Conservation (phyloP, 2,329 filamentous ascomycete genomes). For the Lecanicillium sp. region DNA sequence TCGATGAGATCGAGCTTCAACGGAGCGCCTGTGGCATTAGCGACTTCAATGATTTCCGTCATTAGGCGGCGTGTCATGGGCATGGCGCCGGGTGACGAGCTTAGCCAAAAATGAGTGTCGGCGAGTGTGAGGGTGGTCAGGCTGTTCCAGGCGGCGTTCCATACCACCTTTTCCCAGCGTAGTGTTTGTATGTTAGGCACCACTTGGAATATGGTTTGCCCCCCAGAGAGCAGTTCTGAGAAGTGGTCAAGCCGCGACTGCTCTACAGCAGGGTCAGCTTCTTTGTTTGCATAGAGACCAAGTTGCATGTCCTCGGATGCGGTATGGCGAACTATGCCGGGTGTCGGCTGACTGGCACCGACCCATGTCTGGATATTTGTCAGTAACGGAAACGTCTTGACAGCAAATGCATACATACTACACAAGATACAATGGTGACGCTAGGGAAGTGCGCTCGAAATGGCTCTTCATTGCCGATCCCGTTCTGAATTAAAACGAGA, state of each 20-base stretch:
- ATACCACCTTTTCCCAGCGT: conserved; percentile 53
- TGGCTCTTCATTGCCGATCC: conserved; percentile 51
- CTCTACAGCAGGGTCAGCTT: conserved; percentile 21
- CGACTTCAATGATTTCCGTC: conserved; percentile 47
- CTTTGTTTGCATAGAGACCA: conserved; percentile 38
- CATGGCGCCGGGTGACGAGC: conserved; percentile 34
- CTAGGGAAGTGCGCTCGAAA: conserved; percentile 39
- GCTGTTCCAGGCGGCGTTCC: conserved; percentile 56
- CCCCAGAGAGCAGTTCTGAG: conserved; percentile 26
- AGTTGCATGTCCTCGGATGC: conserved; percentile 48
- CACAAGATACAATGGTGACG: conserved; percentile 44
- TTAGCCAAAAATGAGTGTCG: conserved; percentile 44
- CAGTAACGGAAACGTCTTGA: background rate
- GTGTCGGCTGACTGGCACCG: conserved; percentile 40
- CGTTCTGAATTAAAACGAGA: conserved; percentile 55
- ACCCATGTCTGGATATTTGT: conserved; percentile 37
- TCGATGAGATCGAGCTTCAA: conserved; percentile 38
- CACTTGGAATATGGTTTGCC: conserved; percentile 37
- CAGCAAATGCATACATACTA: no score
- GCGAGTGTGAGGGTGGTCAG: conserved; percentile 47
- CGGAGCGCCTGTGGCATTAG: conserved; percentile 41
- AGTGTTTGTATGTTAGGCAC: conserved; percentile 47
- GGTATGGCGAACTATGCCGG: conserved; percentile 41
- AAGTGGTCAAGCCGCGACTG: conserved; percentile 19
- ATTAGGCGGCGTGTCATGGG: conserved; percentile 42